Base-by-base conservation (phyloP, 2,329 filamentous ascomycete species). In the Aspergillus caelatus region DNA sequence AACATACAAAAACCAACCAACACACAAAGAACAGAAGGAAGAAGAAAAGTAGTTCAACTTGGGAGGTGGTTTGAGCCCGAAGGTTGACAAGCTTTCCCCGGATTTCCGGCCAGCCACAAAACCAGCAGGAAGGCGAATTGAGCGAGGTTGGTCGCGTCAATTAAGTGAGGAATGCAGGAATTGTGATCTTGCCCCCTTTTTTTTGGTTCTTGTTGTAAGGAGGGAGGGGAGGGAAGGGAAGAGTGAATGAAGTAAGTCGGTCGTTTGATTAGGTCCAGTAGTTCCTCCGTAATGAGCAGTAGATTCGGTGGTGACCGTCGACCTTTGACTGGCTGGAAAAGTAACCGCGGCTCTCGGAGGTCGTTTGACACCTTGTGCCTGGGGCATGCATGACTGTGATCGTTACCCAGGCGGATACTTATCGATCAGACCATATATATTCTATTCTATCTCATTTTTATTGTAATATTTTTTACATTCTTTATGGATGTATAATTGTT, bases 261-360 rank as follows among this genome's bases (percentile, higher is more conserved):
- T 30, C 28, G 32, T 46, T 26, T 26, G n/a, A 54, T 41, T 43
- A 28, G 53, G 54, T 53, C 5, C 11, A 16, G 26, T 26, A 26
- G 26, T 26, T 26, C 23, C 23, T 26, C 23, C 26, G 26, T 26
- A 26, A 26, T 26, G 7, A 32, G 30, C 12, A 36, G 34, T 52
- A 54, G 30, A 58, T 52, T 52, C 16, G 21, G 52, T 36, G 34
- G 34, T 36, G 34, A 12, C 14, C 11, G 11, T 36, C 8, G 30
- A 32, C 8, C 30, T 32, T 10, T 32, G 34, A 36, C 39, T 41
- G 39, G 32, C 23, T 59, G 34, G n/a, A 58, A 43, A 28, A 50
- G 21, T 62, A 68, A 68, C 74, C 74, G 74, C 74, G 74, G 74
- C 68, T 74, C 65, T 75, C 74, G 73, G 73, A 69, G 68, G 58